Evolutionary conservation across 2,329 filamentous ascomycete genomes (phyloP).

Genomic region (Beauveria sp.): DNA sequence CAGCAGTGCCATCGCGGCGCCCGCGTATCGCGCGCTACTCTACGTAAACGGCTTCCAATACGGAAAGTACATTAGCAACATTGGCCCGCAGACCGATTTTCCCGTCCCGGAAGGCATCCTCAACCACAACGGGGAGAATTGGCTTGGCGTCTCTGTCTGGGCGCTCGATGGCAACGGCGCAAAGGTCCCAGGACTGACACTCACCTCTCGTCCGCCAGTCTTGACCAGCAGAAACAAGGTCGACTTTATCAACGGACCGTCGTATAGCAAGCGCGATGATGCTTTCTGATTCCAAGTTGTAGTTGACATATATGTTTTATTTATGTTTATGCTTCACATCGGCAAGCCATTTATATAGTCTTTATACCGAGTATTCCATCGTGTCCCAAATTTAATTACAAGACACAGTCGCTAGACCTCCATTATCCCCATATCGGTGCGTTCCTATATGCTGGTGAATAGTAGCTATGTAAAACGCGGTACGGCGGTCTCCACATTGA

Average conservation of each 20-base stretch:
- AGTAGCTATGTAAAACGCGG: slow-evolving; percentile 50
- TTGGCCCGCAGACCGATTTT: slow-evolving; percentile 66
- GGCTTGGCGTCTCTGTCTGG: slow-evolving; percentile 62
- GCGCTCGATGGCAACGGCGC: slow-evolving; percentile 50
- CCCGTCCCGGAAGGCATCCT: slow-evolving; percentile 68
- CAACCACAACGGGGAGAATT: slow-evolving; percentile 64
- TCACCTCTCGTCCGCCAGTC: slow-evolving; percentile 28
- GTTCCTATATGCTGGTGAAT: slow-evolving; percentile 48
- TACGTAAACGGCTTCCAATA: slow-evolving; percentile 75
- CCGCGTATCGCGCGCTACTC: slow-evolving; percentile 52
- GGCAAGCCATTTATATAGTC: neutral
- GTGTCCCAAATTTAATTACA: neutral
- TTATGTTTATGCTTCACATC: neutral
- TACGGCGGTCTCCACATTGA: slow-evolving; percentile 30
- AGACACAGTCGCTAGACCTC: neutral
- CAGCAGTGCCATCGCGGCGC: slow-evolving; percentile 19
- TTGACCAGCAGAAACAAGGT: slow-evolving; percentile 34
- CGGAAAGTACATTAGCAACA: slow-evolving; percentile 50
- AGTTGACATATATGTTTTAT: neutral
- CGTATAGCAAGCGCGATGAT: slow-evolving; percentile 36
- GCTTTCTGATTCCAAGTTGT: slow-evolving; percentile 35
- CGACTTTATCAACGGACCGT: slow-evolving; percentile 34
- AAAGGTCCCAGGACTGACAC: slow-evolving; percentile 44
- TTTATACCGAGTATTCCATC: neutral
- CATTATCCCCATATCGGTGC: slow-evolving; percentile 47